Conservation (phyloP, 2,329 filamentous ascomycete species). For the Fusarium oligoseptatum region DNA sequence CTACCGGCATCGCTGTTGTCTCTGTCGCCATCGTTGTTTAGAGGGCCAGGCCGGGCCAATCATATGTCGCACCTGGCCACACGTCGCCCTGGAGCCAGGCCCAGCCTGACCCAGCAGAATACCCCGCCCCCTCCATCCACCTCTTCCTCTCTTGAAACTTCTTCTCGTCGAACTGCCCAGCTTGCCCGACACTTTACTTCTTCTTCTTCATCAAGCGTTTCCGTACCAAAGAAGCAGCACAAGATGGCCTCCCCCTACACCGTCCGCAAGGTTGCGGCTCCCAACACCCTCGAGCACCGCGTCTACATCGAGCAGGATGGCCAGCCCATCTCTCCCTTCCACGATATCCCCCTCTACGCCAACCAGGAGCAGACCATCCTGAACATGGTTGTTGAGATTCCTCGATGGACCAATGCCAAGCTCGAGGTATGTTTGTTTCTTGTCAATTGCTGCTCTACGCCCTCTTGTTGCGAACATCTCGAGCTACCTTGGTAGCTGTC, state of each 20-base stretch:
- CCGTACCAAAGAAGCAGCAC: slow-evolving; percentile 36
- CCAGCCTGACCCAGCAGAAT: slow-evolving; percentile 40
- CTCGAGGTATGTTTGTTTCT: slow-evolving; percentile 82
- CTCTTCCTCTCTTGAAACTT: slow-evolving; percentile 56
- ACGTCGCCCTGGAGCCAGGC: slow-evolving; percentile 43
- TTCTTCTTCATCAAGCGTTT: slow-evolving; percentile 33
- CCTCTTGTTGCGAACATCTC: not conserved
- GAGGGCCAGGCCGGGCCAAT: slow-evolving; percentile 43
- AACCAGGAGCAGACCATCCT: slow-evolving; percentile 95
- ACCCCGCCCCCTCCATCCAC: slow-evolving; percentile 57
- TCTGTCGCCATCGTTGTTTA: slow-evolving; percentile 22
- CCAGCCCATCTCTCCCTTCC: slow-evolving; percentile 92
- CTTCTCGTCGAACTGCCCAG: slow-evolving; percentile 65
- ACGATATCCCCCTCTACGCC: slow-evolving; percentile 98
- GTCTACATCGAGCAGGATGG: slow-evolving; percentile 99
- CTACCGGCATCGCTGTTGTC: not conserved
- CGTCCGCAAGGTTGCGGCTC: slow-evolving; percentile 87
- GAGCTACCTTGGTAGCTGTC: slow-evolving; percentile 22
- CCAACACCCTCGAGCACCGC: slow-evolving; percentile 96
- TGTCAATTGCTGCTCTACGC: not conserved
- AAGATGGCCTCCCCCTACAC: slow-evolving; percentile 76
- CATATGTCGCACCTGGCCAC: slow-evolving; percentile 40
- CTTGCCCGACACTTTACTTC: slow-evolving; percentile 68
- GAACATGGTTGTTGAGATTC: slow-evolving; percentile 99
- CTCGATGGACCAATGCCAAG: slow-evolving; percentile 99